Evolutionary conservation across 108 stramenopile genomes (phyloP).

Genomic region (Aurantiochytrium sp.): DNA sequence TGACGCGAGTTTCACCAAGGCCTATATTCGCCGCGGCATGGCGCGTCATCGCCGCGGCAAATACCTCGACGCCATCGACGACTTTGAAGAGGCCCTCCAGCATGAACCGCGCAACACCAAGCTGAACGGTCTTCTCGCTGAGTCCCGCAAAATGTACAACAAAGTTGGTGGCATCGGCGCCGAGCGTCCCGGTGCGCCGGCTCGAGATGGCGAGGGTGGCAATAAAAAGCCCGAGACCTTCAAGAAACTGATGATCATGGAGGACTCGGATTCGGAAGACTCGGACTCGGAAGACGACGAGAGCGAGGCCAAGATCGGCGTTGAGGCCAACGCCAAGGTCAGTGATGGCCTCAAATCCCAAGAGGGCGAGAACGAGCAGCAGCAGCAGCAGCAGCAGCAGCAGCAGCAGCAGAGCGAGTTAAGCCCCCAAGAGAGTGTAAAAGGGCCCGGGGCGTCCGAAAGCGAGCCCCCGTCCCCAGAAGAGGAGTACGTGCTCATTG

Average conservation of each 20-base stretch:
- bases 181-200: background rate
- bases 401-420: too few relatives aligned
- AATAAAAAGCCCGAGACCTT: background rate
- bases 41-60: slow-evolving; percentile 29
- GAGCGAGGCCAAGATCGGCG: background rate
- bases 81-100: slow-evolving; percentile 3
- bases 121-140: background rate
- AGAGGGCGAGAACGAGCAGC: too few relatives aligned
- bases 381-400: too few relatives aligned
- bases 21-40: slow-evolving; percentile 41
- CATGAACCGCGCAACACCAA: background rate
- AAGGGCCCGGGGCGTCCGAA: too few relatives aligned
- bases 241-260: slow-evolving; percentile 15
- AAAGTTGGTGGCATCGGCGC: background rate
- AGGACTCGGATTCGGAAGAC: background rate
- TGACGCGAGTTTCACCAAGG: slow-evolving; percentile 42
- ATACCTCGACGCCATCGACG: slow-evolving; percentile 19
- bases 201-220: background rate
- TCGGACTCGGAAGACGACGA: background rate
- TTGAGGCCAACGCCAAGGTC: background rate
- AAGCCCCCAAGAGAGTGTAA: too few relatives aligned
- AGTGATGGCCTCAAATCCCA: too few relatives aligned
- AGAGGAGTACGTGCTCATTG: background rate
- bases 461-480: background rate
- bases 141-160: background rate